Base-by-base conservation (phyloP, 1,284 basidiomycete genomes). In the Anthracocystis setariae region DNA sequence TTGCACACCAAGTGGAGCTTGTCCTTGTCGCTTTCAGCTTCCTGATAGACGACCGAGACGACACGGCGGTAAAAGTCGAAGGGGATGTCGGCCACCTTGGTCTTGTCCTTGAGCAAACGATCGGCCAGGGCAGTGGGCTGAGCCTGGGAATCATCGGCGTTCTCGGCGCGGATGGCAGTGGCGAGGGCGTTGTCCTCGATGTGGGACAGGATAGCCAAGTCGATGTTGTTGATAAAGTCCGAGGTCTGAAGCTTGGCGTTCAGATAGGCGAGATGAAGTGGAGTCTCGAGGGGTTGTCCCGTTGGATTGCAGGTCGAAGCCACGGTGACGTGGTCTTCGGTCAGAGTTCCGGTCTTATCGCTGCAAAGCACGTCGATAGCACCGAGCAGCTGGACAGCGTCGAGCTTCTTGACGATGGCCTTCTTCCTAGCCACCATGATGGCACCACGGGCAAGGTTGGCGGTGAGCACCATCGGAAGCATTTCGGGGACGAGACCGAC, bases 161-260 rank as follows among this genome's bases (percentile, higher is more conserved):
- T 25, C 15, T 32, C 24, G 9, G 20, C 24, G n/a, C 13, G 23
- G 44, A 46, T 46, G 24, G 44, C 27, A 33, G 27, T 27, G 27
- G 29, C 45, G 20, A 46, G 29, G 17, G 32, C 13, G 8, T 24
- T n/a, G 20, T 48, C 46, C 17, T 38, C 46, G 1, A 48, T 10
- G 20, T 38, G 33, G 9, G 33, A 21, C 33, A 48, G 35, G 20
- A 48, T 48, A 23, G 46, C 46, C 5, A 35, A 24, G 46, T 48
- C 46, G 33, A 48, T 48, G 46, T 48, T 48, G 46, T 48, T 48
- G 46, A 24, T 38, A 24, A 38, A 48, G 33, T 48, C 46, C 12
- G 46, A 48, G n/a, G 46, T 48, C 46, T 48, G 46, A 15, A 48
- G 46, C 33, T 38, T 48, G 33, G 46, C 46, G 33, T 48, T 48